Conservation (phyloP, 169 alveolate species). For the Plasmodium gallinaceum region DNA sequence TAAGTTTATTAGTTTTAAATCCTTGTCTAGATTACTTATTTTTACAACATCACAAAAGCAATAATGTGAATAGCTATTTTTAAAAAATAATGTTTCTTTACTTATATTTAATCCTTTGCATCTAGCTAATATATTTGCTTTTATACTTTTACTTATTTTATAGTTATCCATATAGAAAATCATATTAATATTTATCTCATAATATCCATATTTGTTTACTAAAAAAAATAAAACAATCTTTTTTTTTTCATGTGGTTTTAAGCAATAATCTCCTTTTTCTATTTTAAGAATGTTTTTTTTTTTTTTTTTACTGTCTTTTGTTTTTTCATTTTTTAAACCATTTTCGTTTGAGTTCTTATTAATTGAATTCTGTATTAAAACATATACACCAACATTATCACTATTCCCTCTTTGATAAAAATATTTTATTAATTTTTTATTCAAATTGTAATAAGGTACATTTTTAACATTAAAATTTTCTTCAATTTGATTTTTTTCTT, state of each 20-base stretch:
- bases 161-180: slow-evolving; percentile 71
- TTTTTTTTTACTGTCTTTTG: slow-evolving; percentile 2
- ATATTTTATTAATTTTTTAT: slow-evolving; percentile 56
- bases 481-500: not conserved
- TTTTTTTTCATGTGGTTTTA: slow-evolving; percentile 58
- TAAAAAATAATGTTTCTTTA: slow-evolving; percentile 16
- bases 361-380: slow-evolving; percentile 21
- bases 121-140: slow-evolving; percentile 26
- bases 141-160: slow-evolving; percentile 25
- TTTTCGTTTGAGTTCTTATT: slow-evolving; percentile 7
- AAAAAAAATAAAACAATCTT: slow-evolving; percentile 50
- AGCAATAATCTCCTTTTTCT: slow-evolving; percentile 28
- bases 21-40: slow-evolving; percentile 46
- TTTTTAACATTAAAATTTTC: not conserved
- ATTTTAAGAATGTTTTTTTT: slow-evolving; percentile 19
- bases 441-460: slow-evolving; percentile 22
- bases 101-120: slow-evolving; percentile 28
- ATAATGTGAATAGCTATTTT: slow-evolving; percentile 55
- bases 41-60: slow-evolving; percentile 39
- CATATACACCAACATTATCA: slow-evolving; percentile 32
- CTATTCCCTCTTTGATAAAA: slow-evolving; percentile 48
- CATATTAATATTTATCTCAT: slow-evolving; percentile 35
- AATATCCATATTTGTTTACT: slow-evolving; percentile 69
- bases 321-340: not conserved
- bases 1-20: slow-evolving; percentile 34